phyloP scores from a whole-genome alignment of 768 basidiomycete species.

The Tricholoma terreum region DNA sequence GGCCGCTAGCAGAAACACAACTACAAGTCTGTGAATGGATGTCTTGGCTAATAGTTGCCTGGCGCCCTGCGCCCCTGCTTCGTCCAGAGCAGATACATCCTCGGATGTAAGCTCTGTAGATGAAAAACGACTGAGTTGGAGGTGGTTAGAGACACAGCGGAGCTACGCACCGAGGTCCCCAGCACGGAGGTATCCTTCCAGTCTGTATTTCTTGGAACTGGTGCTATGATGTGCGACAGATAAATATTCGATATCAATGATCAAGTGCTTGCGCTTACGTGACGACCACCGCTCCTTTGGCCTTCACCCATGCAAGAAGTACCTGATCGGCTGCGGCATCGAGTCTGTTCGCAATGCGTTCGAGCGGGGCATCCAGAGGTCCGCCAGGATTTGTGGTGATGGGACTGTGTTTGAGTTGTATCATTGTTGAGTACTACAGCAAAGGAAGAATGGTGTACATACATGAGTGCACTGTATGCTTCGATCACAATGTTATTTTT shows the following conservation, averaged over 20 bases:
- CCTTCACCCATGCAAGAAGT: constrained; percentile 67
- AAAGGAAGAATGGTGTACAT: constrained; percentile 15
- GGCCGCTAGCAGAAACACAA: constrained; percentile 18
- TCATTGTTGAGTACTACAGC: background rate
- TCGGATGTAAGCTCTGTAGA: constrained; percentile 43
- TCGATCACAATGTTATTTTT: constrained; percentile 64
- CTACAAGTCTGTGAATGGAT: constrained; percentile 11
- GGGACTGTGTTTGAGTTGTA: constrained; percentile 42
- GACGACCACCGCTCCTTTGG: constrained; percentile 63
- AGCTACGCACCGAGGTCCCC: constrained; percentile 54
- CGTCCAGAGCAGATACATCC: constrained; percentile 56
- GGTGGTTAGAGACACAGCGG: background rate
- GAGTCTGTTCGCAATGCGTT: constrained; percentile 48
- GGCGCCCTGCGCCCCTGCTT: constrained; percentile 47
- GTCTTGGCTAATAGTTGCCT: constrained; percentile 6
- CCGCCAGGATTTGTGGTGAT: constrained; percentile 59
- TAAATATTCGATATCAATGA: background rate
- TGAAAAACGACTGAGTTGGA: background rate
- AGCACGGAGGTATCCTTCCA: constrained; percentile 65
- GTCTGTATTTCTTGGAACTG: constrained; percentile 61
- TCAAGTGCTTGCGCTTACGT: constrained; percentile 38
- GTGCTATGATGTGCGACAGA: constrained; percentile 35
- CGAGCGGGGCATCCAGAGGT: constrained; percentile 59
- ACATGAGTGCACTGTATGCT: constrained; percentile 70
- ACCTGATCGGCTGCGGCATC: constrained; percentile 61